Base-by-base conservation (phyloP, 306 rosid genomes). In the Fragaria ananassa region DNA sequence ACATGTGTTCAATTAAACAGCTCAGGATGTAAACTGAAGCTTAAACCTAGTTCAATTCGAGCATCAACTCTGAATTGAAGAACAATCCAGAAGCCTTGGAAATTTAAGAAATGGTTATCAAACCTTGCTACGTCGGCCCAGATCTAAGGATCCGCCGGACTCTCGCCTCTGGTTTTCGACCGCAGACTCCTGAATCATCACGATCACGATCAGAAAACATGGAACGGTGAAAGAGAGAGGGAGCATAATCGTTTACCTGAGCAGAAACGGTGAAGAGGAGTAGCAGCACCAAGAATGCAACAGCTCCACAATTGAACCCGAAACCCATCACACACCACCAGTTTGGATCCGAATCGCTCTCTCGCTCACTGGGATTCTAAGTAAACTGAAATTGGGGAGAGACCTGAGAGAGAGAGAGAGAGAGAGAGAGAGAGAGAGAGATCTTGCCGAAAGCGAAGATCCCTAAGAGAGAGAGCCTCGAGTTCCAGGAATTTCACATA, bases 51-150 rank as follows among this genome's bases (percentile, higher is more conserved):
- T 31, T 31, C 34, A 27, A 27, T 27, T 27, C 27, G 27, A 27
- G 27, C 27, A 27, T 27, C 27, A 31, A 31, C 34, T 2, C 34
- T 31, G 35, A 31, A 31, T 31, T 3, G 34, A 31, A 31, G 34
- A 31, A 31, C 34, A 31, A 31, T 31, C 34, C 34, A 31, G 34
- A 31, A 31, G 34, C 34, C 35, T 31, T 3, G 35, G 35, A 31
- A 3, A 37, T 37, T 4, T 37, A 37, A 37, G 44, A 7, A 6
- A 6, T 0, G 6, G 41, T 41, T 44, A 17, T 61, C 58, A 45
- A 46, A 94, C 97, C 88, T 94, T 90, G 78, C 88, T 86, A 44
- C 98, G 98, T 63, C 96, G 98, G 54, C 97, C 91, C 75, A 94
- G 93, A 94, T 91, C 94, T 39, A 70, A 63, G 80, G 91, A 88